Evolutionary conservation across 768 basidiomycete genomes (phyloP).

Genomic region (Trametes punicea): DNA sequence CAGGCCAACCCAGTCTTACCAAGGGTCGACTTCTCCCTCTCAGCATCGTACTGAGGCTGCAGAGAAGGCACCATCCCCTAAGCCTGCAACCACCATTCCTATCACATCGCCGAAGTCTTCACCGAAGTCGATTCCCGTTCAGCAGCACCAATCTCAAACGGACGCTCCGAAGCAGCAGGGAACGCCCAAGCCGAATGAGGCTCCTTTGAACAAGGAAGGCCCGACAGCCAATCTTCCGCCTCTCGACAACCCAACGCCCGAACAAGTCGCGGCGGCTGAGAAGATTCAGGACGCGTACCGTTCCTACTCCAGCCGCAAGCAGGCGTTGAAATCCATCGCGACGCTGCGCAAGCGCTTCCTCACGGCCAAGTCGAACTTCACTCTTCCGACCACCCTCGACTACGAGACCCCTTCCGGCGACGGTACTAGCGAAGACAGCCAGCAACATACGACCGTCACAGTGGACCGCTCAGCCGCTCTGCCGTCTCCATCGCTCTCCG

Average conservation of each 20-base stretch:
- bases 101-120: slow-evolving; percentile 10
- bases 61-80: slow-evolving; percentile 5
- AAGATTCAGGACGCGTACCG: slow-evolving; percentile 49
- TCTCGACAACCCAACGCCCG: slow-evolving; percentile 11
- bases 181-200: neutral
- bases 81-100: slow-evolving; percentile 6
- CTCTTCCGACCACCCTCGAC: slow-evolving; percentile 44
- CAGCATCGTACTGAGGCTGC: slow-evolving; percentile 4
- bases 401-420: slow-evolving; percentile 30
- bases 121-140: neutral
- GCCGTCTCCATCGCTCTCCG: neutral
- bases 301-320: slow-evolving; percentile 30
- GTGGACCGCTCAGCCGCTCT: slow-evolving; percentile 29
- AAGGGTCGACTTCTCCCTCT: neutral
- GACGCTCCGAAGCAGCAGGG: neutral
- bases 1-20: neutral
- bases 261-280: slow-evolving; percentile 33
- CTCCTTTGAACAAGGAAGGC: neutral
- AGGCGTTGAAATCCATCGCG: slow-evolving; percentile 39
- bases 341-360: slow-evolving; percentile 43
- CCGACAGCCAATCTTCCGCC: slow-evolving; percentile 1
- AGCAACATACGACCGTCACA: slow-evolving; percentile 23
- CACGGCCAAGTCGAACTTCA: slow-evolving; percentile 39
- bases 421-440: neutral
- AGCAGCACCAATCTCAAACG: neutral